phyloP scores from a whole-genome alignment of 345 rosid species.

The Aquilaria sinensis region DNA sequence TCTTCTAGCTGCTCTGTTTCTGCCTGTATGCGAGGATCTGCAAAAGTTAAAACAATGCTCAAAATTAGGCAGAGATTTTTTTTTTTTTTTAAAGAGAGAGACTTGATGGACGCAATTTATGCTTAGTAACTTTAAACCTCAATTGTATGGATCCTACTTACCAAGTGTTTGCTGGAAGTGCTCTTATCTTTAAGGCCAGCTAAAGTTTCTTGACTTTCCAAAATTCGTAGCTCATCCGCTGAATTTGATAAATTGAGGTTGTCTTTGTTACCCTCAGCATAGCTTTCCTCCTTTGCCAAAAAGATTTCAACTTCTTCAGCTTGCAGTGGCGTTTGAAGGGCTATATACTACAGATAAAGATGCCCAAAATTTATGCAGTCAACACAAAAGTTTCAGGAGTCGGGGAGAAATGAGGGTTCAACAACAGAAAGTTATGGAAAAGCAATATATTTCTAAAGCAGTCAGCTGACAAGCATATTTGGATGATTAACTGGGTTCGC shows the following conservation, averaged over 20 bases:
- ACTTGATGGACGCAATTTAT: too few species aligned
- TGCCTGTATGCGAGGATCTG: conserved; percentile 53
- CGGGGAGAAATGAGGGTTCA: not conserved
- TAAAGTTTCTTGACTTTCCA: conserved; percentile 51
- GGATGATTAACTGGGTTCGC: too few species aligned
- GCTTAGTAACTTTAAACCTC: too few species aligned
- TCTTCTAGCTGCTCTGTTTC: conserved; percentile 21
- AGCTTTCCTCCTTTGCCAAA: conserved; percentile 34
- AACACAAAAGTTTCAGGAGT: not conserved
- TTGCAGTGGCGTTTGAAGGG: conserved; percentile 52
- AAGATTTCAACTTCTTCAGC: conserved; percentile 71
- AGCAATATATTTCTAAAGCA: too few species aligned
- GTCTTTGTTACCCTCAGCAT: conserved; percentile 14
- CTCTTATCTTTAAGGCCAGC: conserved; percentile 26
- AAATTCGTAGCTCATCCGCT: conserved; percentile 37
- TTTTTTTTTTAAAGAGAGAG: too few species aligned
- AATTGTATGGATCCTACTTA: conserved; percentile 14
- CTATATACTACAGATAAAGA: conserved; percentile 49
- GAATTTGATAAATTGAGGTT: conserved; percentile 21
- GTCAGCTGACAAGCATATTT: too few species aligned
- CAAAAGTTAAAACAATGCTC: not conserved
- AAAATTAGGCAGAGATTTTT: not conserved
- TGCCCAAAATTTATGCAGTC: conserved; percentile 13
- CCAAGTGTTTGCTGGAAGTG: conserved; percentile 33
- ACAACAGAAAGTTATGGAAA: too few species aligned